Percentiles rank a stretch among this genome's conserved stretches.
Conservation (phyloP, 352 stramenopile genomes). For the Pythium folliculosum region DNA sequence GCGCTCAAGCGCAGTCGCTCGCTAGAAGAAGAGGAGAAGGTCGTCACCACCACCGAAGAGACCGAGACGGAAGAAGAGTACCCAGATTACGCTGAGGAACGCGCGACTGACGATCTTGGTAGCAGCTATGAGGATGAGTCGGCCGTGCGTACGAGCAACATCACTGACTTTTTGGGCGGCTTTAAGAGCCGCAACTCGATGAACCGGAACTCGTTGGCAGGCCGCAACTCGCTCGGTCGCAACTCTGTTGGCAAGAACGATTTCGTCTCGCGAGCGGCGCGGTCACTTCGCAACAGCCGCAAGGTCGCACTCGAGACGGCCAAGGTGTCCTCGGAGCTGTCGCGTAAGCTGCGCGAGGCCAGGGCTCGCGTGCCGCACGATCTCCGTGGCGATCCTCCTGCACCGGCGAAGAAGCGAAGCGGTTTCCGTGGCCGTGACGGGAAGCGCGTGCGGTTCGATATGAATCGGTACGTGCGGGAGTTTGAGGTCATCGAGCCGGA, state of each 20-base stretch:
- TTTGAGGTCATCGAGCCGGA: constrained; percentile 37
- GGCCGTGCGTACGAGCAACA: constrained; percentile 29
- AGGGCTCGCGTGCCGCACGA: constrained; percentile 33
- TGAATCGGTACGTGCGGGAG: constrained; percentile 31
- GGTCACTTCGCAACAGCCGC: constrained; percentile 31
- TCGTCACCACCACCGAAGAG: constrained; percentile 17
- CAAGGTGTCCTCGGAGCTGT: constrained; percentile 31
- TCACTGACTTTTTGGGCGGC: constrained; percentile 38
- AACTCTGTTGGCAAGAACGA: constrained; percentile 31
- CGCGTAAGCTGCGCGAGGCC: constrained; percentile 34
- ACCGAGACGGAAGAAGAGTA: constrained; percentile 30
- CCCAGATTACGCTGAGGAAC: constrained; percentile 19
- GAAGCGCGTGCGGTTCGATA: constrained; percentile 34
- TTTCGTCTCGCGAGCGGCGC: constrained; percentile 31
- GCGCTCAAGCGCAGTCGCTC: constrained; percentile 25
- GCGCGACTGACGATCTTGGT: constrained; percentile 18
- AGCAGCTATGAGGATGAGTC: constrained; percentile 31
- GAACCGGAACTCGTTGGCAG: constrained; percentile 28
- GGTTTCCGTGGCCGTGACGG: constrained; percentile 21
- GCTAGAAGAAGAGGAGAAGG: constrained; percentile 28
- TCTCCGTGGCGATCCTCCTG: constrained; percentile 23
- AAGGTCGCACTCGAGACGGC: constrained; percentile 27
- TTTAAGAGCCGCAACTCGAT: constrained; percentile 34
- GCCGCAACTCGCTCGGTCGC: constrained; percentile 18
- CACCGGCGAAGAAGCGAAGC: constrained; percentile 21